Percentiles rank a stretch among this genome's conserved stretches.
Conservation (phyloP, 2,329 filamentous ascomycete genomes). For the Lithohypha guttulata region DNA sequence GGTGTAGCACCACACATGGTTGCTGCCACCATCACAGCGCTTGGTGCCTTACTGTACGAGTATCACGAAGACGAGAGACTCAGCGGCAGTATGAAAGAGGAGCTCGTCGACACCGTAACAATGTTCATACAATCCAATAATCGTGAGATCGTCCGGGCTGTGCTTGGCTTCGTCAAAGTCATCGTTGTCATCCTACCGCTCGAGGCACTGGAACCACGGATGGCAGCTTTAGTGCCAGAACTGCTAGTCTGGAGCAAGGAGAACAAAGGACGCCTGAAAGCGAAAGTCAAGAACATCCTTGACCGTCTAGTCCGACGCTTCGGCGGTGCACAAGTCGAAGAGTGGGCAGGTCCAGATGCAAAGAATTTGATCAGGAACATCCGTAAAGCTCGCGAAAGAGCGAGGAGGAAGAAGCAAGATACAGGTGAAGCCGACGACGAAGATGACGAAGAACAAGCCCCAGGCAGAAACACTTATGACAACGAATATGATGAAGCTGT, state of each 20-base stretch:
- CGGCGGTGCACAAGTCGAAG: constrained; percentile 69
- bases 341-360: constrained; percentile 62
- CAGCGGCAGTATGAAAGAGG: constrained; percentile 58
- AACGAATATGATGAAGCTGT: constrained; percentile 95
- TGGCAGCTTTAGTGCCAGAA: constrained; percentile 71
- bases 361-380: constrained; percentile 88
- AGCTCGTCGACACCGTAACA: constrained; percentile 89
- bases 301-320: constrained; percentile 90
- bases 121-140: constrained; percentile 95
- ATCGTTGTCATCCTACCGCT: constrained; percentile 78
- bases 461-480: constrained; percentile 46
- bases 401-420: constrained; percentile 77
- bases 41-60: constrained; percentile 87
- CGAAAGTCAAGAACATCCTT: constrained; percentile 95
- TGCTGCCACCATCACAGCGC: constrained; percentile 86
- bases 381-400: constrained; percentile 83
- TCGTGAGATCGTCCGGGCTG: constrained; percentile 88
- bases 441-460: constrained; percentile 29
- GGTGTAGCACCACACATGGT: constrained; percentile 95
- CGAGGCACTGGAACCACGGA: constrained; percentile 60
- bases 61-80: constrained; percentile 65
- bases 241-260: constrained; percentile 94
- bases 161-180: constrained; percentile 93
- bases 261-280: constrained; percentile 93
- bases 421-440: constrained; percentile 44